phyloP scores from a whole-genome alignment of 345 rosid genomes.

The Citrus trifoliata region DNA sequence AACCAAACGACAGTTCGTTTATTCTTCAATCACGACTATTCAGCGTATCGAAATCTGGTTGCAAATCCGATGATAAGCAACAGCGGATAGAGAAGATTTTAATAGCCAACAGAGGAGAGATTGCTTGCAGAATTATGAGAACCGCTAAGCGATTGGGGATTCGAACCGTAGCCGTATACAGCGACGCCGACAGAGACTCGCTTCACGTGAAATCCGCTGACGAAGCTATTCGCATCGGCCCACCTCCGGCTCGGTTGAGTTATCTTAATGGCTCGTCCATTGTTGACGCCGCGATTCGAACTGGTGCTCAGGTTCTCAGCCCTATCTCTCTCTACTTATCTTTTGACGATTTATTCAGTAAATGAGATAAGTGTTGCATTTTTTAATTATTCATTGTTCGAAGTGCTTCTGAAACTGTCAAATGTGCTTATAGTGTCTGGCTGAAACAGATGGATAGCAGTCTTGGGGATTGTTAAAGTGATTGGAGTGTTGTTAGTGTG shows the following conservation, averaged over 20 bases:
- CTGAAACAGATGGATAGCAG: neutral
- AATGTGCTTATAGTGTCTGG: neutral
- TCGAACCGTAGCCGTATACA: constrained; percentile 80
- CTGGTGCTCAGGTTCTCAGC: constrained; percentile 71
- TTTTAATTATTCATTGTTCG: neutral
- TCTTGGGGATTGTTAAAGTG: neutral
- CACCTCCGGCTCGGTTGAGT: constrained; percentile 83
- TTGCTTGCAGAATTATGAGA: constrained; percentile 79
- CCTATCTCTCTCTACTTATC: neutral
- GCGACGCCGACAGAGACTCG: constrained; percentile 77
- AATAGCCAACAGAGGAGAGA: constrained; percentile 84
- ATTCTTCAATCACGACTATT: constrained; percentile 30
- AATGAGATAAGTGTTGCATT: neutral
- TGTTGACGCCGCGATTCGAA: constrained; percentile 70
- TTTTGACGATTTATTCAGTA: neutral
- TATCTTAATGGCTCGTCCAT: constrained; percentile 60
- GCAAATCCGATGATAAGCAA: constrained; percentile 13
- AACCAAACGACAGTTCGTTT: constrained; percentile 24
- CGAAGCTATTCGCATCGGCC: constrained; percentile 77
- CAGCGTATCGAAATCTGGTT: constrained; percentile 20
- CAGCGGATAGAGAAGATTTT: constrained; percentile 68
- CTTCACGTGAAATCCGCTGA: constrained; percentile 91
- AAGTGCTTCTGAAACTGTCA: too few relatives aligned
- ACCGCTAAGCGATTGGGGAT: constrained; percentile 81
- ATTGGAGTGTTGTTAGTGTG: neutral